A percentile compares a stretch with the other conserved stretches of the same genome.
Evolutionary conservation across 345 rosid genomes (phyloP).

Genomic region (Linum usitatissimum): DNA sequence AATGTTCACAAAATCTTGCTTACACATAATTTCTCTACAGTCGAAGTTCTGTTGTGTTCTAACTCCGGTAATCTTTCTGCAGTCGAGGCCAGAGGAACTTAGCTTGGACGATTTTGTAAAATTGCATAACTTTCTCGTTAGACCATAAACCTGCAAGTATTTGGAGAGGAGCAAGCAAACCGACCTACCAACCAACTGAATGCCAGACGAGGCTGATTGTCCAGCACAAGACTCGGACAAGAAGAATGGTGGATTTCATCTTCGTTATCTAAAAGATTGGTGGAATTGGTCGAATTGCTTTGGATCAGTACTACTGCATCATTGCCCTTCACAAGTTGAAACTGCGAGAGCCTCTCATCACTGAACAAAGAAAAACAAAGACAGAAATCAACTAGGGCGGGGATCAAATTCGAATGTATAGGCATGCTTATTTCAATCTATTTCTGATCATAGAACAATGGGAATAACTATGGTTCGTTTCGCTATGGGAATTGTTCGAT

Average conservation of each 20-base stretch:
- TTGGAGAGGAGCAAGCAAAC: background rate
- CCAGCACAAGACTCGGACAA: background rate
- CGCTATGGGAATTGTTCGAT: too few relatives aligned
- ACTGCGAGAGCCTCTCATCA: too few relatives aligned
- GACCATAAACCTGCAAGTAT: conserved; percentile 12
- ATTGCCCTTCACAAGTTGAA: too few relatives aligned
- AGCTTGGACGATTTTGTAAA: conserved; percentile 70
- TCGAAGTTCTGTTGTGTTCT: background rate
- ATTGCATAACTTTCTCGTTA: conserved; percentile 52
- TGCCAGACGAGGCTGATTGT: background rate
- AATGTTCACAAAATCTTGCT: background rate
- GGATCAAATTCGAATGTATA: too few relatives aligned
- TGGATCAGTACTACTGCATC: too few relatives aligned
- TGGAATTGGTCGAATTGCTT: too few relatives aligned
- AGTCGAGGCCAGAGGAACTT: conserved; percentile 97
- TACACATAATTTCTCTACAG: background rate
- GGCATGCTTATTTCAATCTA: too few relatives aligned
- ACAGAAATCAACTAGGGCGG: too few relatives aligned
- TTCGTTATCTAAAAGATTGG: too few relatives aligned
- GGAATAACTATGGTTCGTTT: too few relatives aligned
- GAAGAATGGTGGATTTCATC: background rate
- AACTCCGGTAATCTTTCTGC: conserved; percentile 17
- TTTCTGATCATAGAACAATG: too few relatives aligned
- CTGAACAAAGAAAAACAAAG: too few relatives aligned
- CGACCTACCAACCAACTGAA: background rate